Base-by-base conservation (phyloP, 2,329 filamentous ascomycete species). In the Conoideocrella luteorostrata region DNA sequence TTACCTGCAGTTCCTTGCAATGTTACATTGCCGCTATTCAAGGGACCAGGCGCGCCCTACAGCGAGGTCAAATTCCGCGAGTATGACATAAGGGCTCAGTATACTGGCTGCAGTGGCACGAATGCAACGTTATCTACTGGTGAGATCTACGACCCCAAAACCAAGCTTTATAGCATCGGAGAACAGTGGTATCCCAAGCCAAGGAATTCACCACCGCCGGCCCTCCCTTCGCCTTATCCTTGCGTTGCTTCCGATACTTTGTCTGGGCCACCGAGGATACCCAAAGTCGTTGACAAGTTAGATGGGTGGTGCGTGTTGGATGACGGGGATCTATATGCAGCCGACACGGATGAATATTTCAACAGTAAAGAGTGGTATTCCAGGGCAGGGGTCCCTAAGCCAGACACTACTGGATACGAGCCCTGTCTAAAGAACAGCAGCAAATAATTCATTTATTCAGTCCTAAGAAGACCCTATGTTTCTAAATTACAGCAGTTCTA, bases 61-160 rank as follows among this genome's bases (percentile, higher is more conserved):
- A 34, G 30, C 30, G 30, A 34, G 30, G 30, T 34, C 30, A 34
- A 34, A 17, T 34, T 34, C n/a, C 30, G 30, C 30, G 30, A 34
- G 30, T 34, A 15, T 15, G 30, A 34, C 30, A 34, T 17, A 17
- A 34, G 30, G 18, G 13, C 30, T 15, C 30, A 34, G 7, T 34
- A 15, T 15, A 10, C 7, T 15, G 7, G 30, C 30, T 34, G 30
- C 30, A 7, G n/a, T 15, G 30, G 30, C 18, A 12, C 30, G 10
- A 7, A 34, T 17, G 30, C 30, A 7, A 15, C 18, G 9, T 34
- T 34, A 17, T 7, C n/a, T 15, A 15, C 30, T 4, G 30, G 13
- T 15, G 30, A 34, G 30, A 17, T 15, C 18, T 34, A 34, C 30
- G n/a, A 34, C n/a, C 30, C 9, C 30, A 17, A 34, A 17, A 34